phyloP scores from a whole-genome alignment of 1,284 basidiomycete genomes.

The Apiotrichum sp. region DNA sequence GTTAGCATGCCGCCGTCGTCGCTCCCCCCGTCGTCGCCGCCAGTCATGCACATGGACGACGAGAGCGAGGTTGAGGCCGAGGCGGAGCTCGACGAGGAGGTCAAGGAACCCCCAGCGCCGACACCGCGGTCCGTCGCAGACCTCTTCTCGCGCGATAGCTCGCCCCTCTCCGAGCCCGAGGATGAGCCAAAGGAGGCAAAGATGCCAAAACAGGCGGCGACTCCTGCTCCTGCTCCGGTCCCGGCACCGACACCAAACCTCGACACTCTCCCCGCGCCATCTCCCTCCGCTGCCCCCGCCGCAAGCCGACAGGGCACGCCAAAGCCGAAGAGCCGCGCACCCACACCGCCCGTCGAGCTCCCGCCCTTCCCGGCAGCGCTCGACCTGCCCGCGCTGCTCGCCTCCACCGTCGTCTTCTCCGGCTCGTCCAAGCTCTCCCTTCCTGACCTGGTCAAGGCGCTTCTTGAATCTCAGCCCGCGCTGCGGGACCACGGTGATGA shows the following conservation, averaged over 20 bases:
- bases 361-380: slow-evolving; percentile 27
- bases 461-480: slow-evolving; percentile 45
- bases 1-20: slow-evolving; percentile 6
- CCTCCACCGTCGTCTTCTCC: slow-evolving; percentile 46
- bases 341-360: slow-evolving; percentile 3
- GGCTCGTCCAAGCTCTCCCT: slow-evolving; percentile 44
- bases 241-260: neutral
- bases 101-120: neutral
- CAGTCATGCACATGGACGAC: slow-evolving; percentile 7
- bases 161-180: slow-evolving; percentile 12
- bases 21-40: slow-evolving; percentile 19
- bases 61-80: slow-evolving; percentile 11
- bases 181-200: neutral
- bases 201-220: neutral
- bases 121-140: neutral
- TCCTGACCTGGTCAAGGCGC: slow-evolving; percentile 44
- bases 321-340: slow-evolving; percentile 5
- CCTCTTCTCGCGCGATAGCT: slow-evolving; percentile 1
- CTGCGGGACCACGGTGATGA: slow-evolving; percentile 37
- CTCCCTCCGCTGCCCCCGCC: neutral
- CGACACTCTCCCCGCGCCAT: neutral
- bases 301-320: neutral
- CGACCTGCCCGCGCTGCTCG: slow-evolving; percentile 43
- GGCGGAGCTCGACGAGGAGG: slow-evolving; percentile 1
- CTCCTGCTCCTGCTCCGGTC: neutral